A percentile compares a stretch with the other conserved stretches of the same genome.
Conservation (phyloP, 768 basidiomycete species). For the Obba rivulosa region DNA sequence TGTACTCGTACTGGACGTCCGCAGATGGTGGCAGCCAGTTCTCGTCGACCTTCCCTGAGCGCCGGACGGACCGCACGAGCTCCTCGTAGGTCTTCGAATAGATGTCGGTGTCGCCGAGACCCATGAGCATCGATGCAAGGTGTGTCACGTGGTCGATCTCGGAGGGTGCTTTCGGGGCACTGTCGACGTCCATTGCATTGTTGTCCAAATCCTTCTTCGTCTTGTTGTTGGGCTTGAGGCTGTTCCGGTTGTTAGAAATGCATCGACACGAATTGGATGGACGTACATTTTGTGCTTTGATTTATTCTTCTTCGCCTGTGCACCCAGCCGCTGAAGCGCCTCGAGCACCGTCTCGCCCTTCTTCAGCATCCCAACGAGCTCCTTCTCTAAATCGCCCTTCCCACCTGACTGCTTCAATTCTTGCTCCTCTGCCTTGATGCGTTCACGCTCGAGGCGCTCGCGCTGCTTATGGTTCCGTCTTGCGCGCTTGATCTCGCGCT, state of each 20-base stretch:
- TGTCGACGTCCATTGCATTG: constrained; percentile 47
- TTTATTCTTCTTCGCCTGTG: constrained; percentile 48
- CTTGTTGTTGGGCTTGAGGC: constrained; percentile 26
- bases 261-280: background rate
- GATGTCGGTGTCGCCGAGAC: constrained; percentile 78
- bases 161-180: constrained; percentile 21
- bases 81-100: constrained; percentile 86
- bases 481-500: constrained; percentile 81
- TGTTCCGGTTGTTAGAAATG: constrained; percentile 12
- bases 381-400: constrained; percentile 53
- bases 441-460: constrained; percentile 67
- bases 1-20: constrained; percentile 75
- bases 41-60: constrained; percentile 60
- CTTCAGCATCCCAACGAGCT: constrained; percentile 72
- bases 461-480: constrained; percentile 67
- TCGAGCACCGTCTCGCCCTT: constrained; percentile 90
- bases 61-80: constrained; percentile 69
- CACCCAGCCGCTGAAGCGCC: constrained; percentile 81
- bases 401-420: constrained; percentile 68
- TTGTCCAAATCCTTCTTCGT: constrained; percentile 19
- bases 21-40: constrained; percentile 76
- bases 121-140: constrained; percentile 84
- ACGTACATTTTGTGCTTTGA: constrained; percentile 17
- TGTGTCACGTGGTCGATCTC: constrained; percentile 80
- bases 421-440: constrained; percentile 65